Evolutionary conservation across 495 filamentous ascomycete species (phyloP).

Genomic region (Chaetomium cochliodes): DNA sequence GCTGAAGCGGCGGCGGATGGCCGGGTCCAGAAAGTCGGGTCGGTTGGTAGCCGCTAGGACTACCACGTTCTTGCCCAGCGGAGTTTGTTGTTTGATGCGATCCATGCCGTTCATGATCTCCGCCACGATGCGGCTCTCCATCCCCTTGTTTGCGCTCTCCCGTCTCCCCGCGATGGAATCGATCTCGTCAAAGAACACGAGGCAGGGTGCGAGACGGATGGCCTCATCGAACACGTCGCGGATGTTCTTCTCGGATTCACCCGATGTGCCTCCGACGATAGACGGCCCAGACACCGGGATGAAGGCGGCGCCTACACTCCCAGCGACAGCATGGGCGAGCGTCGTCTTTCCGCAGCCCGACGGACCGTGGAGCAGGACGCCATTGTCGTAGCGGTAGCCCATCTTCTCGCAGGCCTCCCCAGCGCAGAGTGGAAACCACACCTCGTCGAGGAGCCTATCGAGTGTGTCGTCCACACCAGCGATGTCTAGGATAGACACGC

Average conservation of each 20-base stretch:
- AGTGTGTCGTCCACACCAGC: slow-evolving; percentile 84
- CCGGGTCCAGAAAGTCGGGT: slow-evolving; percentile 85
- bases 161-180: slow-evolving; percentile 94
- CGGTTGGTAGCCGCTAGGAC: slow-evolving; percentile 92
- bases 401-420: slow-evolving; percentile 56
- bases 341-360: slow-evolving; percentile 96
- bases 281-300: slow-evolving; percentile 87
- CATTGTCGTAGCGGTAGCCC: slow-evolving; percentile 74
- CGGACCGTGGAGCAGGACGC: slow-evolving; percentile 86
- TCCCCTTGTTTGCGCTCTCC: slow-evolving; percentile 91
- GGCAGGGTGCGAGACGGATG: slow-evolving; percentile 79
- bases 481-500: slow-evolving; percentile 74
- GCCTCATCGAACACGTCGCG: slow-evolving; percentile 90
- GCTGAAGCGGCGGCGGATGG: slow-evolving; percentile 82
- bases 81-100: slow-evolving; percentile 75
- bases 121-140: slow-evolving; percentile 95
- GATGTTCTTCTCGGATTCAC: slow-evolving; percentile 93
- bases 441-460: slow-evolving; percentile 69
- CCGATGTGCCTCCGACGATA: slow-evolving; percentile 90
- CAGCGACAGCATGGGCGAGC: slow-evolving; percentile 87
- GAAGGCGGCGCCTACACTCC: slow-evolving; percentile 79
- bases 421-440: slow-evolving; percentile 73
- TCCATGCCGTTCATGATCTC: slow-evolving; percentile 90
- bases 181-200: slow-evolving; percentile 96
- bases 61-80: slow-evolving; percentile 83